These are phyloP conservation scores for Licmophora abbreviata DNA, from an alignment of 108 stramenopile species.

Conservation along the genomic window DNA sequence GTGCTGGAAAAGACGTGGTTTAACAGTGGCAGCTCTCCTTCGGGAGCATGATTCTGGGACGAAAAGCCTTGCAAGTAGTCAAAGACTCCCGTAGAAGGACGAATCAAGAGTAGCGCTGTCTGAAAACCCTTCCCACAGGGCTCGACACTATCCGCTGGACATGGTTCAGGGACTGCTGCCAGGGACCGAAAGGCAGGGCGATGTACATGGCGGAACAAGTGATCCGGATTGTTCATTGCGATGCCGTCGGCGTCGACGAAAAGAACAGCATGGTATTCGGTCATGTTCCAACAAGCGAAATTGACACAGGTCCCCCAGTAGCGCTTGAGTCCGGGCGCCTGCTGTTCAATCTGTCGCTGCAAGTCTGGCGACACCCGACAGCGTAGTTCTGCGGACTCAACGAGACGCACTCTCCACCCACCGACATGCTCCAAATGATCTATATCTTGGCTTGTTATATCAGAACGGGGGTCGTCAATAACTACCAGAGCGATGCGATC, in stretches of 20 bases:
- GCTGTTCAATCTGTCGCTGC: background rate
- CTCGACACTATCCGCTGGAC: background rate
- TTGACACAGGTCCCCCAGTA: slow-evolving; percentile 12
- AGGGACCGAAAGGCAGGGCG: background rate
- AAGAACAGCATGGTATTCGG: slow-evolving; percentile 9
- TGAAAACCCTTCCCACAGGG: no score
- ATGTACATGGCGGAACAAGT: background rate
- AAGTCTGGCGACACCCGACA: background rate
- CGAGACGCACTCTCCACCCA: background rate
- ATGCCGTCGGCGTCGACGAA: slow-evolving; percentile 8
- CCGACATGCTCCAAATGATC: background rate
- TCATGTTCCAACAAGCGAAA: slow-evolving; percentile 7
- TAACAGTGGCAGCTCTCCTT: background rate
- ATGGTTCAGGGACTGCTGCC: background rate
- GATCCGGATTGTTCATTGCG: slow-evolving; percentile 5
- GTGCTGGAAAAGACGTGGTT: slow-evolving; percentile 1
- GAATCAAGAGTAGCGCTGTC: slow-evolving; percentile 1
- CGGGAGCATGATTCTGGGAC: background rate
- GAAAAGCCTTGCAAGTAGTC: background rate
- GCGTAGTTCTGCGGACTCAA: background rate
- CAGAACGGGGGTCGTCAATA: slow-evolving; percentile 6
- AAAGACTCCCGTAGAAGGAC: background rate
- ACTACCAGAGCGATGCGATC: slow-evolving; percentile 6
- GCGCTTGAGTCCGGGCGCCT: background rate
- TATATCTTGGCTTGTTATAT: background rate